Base-by-base conservation (phyloP, 768 basidiomycete species). In the Boletus huronensis region DNA sequence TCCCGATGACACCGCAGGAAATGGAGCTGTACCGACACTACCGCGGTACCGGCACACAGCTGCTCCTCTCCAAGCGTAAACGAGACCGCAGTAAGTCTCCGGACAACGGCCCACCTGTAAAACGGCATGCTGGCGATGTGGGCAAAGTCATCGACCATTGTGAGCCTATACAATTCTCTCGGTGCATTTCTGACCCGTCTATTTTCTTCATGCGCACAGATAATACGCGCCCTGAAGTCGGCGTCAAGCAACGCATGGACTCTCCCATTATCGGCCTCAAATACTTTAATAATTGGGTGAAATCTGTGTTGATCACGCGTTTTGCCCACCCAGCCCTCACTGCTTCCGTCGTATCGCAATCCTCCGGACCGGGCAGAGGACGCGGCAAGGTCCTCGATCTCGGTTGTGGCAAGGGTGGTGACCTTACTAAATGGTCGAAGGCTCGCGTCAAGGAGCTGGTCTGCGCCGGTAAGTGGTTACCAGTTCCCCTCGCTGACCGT, bases 281-380 rank as follows among this genome's bases (percentile, higher is more conserved):
- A 72, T 88, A 82, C 68, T 99, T 98, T 75, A 99, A 99, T 75
- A 99, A 99, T 75, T 99, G 97, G 97, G 88, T 98, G 62, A 99
- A 99, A 71, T 93, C 93, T 10, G 95, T 98, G 17, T 79, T 98
- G 58, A 97, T 99, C 66, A 86, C 88, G 9, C 89, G 89, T 49
- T 97, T 91, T 64, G 90, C 88, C 1, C 85, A 87, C 67, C 85
- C 88, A 3, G 85, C 77, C 31, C 77, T 93, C 35, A 70, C 76
- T 32, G 70, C 71, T 40, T 77, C 76, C 53, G 58, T 65, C 11
- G 55, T 61, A 26, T 50, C 57, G 56, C 57, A 70, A 62, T 55
- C 60, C 55, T 59, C 60, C 49, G 53, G 62, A 26, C 54, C 64
- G 26, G 53, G 64, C 38, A 63, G 75, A 52, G 66, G 68, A 41